Conservation (phyloP, 441 rosid genomes). For the Bocquillonia castaneifolia region DNA sequence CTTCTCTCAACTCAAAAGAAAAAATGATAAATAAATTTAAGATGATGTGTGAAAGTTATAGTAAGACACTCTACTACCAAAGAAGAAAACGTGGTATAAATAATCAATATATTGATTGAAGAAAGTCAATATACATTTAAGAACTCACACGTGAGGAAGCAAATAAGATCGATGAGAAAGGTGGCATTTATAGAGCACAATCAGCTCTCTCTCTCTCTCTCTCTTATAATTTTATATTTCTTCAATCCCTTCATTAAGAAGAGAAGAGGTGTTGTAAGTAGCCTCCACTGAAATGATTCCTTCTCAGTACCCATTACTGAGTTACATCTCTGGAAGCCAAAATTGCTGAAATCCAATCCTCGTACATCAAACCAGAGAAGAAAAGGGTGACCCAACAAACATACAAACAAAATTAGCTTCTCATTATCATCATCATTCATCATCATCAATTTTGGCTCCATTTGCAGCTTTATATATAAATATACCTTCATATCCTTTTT, state of each 20-base stretch:
- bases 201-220: background rate
- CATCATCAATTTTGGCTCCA: conserved; percentile 10
- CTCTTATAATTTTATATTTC: background rate
- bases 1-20: too few species aligned
- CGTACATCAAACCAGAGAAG: conserved; percentile 15
- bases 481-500: background rate
- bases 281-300: conserved; percentile 8
- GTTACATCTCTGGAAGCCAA: background rate
- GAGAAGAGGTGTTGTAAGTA: too few species aligned
- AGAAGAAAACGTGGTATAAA: background rate
- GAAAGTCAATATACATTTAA: conserved; percentile 42
- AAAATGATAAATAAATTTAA: too few species aligned
- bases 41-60: too few species aligned
- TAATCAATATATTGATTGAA: background rate
- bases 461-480: background rate
- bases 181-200: conserved; percentile 30
- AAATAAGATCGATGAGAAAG: conserved; percentile 39
- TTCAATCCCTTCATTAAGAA: background rate
- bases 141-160: conserved; percentile 59
- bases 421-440: conserved; percentile 11
- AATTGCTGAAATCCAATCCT: conserved; percentile 23
- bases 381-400: conserved; percentile 16
- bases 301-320: background rate
- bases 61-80: too few species aligned
- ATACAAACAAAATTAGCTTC: conserved; percentile 20